phyloP scores from a whole-genome alignment of 129 eudicot genomes.

The Tanacetum coccineum region DNA sequence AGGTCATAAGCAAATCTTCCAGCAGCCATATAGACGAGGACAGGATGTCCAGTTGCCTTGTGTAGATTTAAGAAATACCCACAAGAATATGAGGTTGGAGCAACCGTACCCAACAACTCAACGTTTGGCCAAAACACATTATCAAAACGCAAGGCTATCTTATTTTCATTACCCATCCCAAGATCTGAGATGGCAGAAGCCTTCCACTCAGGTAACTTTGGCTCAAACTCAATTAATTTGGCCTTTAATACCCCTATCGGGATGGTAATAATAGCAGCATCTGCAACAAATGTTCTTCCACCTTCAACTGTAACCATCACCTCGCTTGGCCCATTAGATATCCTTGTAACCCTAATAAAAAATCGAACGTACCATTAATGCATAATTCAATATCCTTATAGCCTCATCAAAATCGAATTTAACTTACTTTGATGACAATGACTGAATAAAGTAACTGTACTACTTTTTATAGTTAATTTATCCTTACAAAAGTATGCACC shows the following conservation, averaged over 20 bases:
- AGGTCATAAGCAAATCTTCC: constrained; percentile 89
- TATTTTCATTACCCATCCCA: constrained; percentile 92
- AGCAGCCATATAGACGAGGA: constrained; percentile 97
- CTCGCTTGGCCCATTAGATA: constrained; percentile 55
- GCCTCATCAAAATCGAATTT: too few species aligned
- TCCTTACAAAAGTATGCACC: too few species aligned
- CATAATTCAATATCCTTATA: too few species aligned
- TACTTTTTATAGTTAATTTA: too few species aligned
- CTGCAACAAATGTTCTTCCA: constrained; percentile 75
- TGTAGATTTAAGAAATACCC: constrained; percentile 93
- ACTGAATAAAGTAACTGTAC: too few species aligned
- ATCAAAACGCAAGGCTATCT: constrained; percentile 80
- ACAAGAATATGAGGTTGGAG: constrained; percentile 84
- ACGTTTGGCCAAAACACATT: constrained; percentile 90
- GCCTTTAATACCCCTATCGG: constrained; percentile 90
- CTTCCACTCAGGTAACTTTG: constrained; percentile 92
- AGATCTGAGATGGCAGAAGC: constrained; percentile 81
- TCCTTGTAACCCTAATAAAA: constrained; percentile 65
- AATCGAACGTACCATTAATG: too few species aligned
- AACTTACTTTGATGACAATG: too few species aligned
- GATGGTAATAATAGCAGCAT: constrained; percentile 78
- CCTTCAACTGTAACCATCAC: constrained; percentile 67
- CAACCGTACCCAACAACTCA: constrained; percentile 79
- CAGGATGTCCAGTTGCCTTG: constrained; percentile 94
- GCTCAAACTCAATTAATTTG: constrained; percentile 77